Conservation (phyloP, 805 yeast genomes). For the Wickerhamiella azyma region DNA sequence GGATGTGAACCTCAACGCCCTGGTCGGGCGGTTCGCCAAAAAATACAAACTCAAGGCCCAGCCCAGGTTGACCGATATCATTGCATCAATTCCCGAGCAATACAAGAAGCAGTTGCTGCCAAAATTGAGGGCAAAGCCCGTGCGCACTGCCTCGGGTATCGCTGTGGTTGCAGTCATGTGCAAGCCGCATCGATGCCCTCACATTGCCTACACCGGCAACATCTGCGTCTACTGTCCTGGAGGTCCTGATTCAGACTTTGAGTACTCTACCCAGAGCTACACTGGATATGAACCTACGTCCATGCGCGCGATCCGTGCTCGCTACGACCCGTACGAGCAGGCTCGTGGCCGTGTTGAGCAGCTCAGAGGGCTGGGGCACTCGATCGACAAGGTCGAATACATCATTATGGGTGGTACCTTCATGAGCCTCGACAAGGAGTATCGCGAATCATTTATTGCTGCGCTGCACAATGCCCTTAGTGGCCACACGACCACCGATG, state of each 20-base stretch:
- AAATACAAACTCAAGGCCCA: conserved; percentile 83
- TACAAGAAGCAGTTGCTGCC: conserved; percentile 84
- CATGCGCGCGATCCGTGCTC: conserved; percentile 97
- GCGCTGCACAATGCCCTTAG: conserved; percentile 89
- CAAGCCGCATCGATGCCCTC: conserved; percentile 98
- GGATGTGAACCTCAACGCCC: conserved; percentile 80
- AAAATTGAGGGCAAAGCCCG: conserved; percentile 95
- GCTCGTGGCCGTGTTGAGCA: conserved; percentile 97
- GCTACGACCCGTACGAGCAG: conserved; percentile 97
- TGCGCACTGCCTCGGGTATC: conserved; percentile 94
- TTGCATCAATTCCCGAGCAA: conserved; percentile 90
- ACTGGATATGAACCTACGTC: conserved; percentile 98
- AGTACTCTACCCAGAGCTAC: conserved; percentile 93
- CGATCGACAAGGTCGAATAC: conserved; percentile 94
- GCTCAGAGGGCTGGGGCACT: conserved; percentile 85
- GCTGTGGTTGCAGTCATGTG: conserved; percentile 99
- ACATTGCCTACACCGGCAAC: conserved; percentile 96
- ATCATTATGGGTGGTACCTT: conserved; percentile 99
- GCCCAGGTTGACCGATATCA: conserved; percentile 89
- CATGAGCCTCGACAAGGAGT: conserved; percentile 83
- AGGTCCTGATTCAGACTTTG: conserved; percentile 97
- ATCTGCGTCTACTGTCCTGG: conserved; percentile 98
- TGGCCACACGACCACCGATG: conserved; percentile 73
- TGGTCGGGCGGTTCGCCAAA: conserved; percentile 72
- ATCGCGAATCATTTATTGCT: conserved; percentile 78